Conservation (phyloP, 1,284 basidiomycete genomes). For the Microbotryomycetes sp. region DNA sequence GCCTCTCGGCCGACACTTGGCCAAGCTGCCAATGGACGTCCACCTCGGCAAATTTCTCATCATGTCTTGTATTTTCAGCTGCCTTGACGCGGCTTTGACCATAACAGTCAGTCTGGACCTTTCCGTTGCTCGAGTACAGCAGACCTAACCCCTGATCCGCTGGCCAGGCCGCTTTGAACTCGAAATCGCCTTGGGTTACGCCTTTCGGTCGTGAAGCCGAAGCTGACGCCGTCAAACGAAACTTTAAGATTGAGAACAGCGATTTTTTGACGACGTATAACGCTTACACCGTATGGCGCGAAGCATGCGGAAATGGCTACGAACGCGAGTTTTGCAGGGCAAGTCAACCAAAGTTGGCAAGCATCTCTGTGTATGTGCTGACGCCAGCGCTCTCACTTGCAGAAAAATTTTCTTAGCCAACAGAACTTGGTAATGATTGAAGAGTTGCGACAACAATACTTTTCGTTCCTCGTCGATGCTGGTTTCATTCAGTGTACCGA, state of each 20-base stretch:
- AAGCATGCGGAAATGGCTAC: conserved; percentile 57
- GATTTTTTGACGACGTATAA: conserved; percentile 93
- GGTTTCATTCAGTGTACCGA: conserved; percentile 68
- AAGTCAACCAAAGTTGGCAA: conserved; percentile 13
- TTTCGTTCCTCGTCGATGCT: conserved; percentile 72
- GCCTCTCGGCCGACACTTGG: conserved; percentile 82
- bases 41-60: conserved; percentile 93
- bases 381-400: background rate
- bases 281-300: conserved; percentile 81
- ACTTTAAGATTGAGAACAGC: conserved; percentile 81
- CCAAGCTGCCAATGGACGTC: conserved; percentile 91
- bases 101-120: conserved; percentile 52
- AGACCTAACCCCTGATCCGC: too few relatives aligned
- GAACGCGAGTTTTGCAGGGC: conserved; percentile 58
- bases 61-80: conserved; percentile 75
- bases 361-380: background rate
- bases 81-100: conserved; percentile 89
- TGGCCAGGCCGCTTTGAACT: conserved; percentile 66
- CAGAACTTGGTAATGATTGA: conserved; percentile 94
- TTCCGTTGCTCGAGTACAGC: background rate
- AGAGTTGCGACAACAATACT: conserved; percentile 87
- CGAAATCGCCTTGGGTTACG: conserved; percentile 85
- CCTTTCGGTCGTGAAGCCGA: conserved; percentile 83
- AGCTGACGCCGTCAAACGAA: conserved; percentile 73
- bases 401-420: conserved; percentile 30